These are phyloP conservation scores for Thielaviopsis ethacetica DNA, from an alignment of 2,329 filamentous ascomycete genomes.

Conservation along the genomic window DNA sequence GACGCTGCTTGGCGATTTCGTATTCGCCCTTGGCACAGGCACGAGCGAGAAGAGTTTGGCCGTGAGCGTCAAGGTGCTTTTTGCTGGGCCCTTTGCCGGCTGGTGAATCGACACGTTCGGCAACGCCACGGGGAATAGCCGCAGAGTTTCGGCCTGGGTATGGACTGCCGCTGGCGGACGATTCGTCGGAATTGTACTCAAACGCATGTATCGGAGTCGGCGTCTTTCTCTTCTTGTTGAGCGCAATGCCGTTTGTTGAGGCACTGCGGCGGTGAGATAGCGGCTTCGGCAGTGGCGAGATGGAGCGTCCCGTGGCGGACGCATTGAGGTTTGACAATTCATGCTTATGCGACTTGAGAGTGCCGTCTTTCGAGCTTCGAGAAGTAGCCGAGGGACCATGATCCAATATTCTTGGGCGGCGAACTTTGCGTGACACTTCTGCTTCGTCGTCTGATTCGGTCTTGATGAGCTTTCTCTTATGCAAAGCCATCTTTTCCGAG, in stretches of 20 bases:
- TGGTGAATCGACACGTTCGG: constrained; percentile 47
- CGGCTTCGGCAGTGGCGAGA: constrained; percentile 38
- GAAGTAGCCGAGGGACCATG: constrained; percentile 6
- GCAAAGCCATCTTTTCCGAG: constrained; percentile 26
- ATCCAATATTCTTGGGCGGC: constrained; percentile 27
- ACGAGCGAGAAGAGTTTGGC: constrained; percentile 76
- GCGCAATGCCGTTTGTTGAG: constrained; percentile 41
- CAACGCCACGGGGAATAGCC: constrained; percentile 35
- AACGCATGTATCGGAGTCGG: constrained; percentile 45
- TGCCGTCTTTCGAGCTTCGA: constrained; percentile 2
- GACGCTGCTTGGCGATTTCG: constrained; percentile 56
- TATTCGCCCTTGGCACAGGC: constrained; percentile 78
- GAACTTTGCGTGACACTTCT: constrained; percentile 32
- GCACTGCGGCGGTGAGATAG: constrained; percentile 42
- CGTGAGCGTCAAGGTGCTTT: constrained; percentile 81
- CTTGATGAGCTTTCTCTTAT: constrained; percentile 38
- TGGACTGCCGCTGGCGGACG: constrained; percentile 43
- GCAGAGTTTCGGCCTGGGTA: constrained; percentile 41
- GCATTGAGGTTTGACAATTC: not conserved
- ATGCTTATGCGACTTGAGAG: constrained; percentile 3
- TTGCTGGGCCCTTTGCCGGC: constrained; percentile 58
- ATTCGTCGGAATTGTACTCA: constrained; percentile 53
- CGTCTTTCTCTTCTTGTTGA: constrained; percentile 51
- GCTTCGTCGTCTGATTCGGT: constrained; percentile 41
- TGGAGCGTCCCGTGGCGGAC: constrained; percentile 25